A percentile compares a stretch with the other conserved stretches of the same genome.
Conservation (phyloP, 2,329 filamentous ascomycete genomes). For the Botryotinia narcissicola region DNA sequence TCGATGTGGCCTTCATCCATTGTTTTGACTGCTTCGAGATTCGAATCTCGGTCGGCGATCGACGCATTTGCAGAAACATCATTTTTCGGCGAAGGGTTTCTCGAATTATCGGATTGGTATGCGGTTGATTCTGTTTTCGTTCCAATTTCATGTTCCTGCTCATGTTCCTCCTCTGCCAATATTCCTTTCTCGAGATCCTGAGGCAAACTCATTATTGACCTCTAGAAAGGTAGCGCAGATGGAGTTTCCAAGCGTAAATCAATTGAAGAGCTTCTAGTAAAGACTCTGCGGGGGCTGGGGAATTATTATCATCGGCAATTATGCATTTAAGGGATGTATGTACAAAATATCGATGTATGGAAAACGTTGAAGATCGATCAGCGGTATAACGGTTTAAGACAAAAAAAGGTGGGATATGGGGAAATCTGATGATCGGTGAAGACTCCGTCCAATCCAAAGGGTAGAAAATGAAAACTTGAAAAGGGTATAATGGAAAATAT, state of each 20-base stretch:
- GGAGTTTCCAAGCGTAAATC: not conserved
- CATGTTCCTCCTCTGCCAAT: slow-evolving; percentile 22
- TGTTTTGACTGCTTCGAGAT: slow-evolving; percentile 34
- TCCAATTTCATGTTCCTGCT: slow-evolving; percentile 10
- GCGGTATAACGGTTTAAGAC: slow-evolving; percentile 7
- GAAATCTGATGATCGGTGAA: slow-evolving; percentile 14
- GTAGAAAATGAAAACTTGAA: not conserved
- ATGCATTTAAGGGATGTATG: slow-evolving; percentile 13
- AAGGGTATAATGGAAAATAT: not conserved
- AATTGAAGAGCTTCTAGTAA: slow-evolving; percentile 14
- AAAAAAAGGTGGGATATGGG: slow-evolving; percentile 9
- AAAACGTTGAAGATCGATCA: not conserved
- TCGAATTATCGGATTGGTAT: slow-evolving; percentile 27
- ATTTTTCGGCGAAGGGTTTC: slow-evolving; percentile 13
- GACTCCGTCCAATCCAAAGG: not conserved
- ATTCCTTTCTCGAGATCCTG: slow-evolving; percentile 25
- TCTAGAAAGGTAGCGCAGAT: slow-evolving; percentile 9
- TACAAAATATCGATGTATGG: slow-evolving; percentile 8
- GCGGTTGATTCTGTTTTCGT: slow-evolving; percentile 26
- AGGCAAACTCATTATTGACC: slow-evolving; percentile 23
- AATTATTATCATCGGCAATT: slow-evolving; percentile 10
- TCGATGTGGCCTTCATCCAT: slow-evolving; percentile 34
- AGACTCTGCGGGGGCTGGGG: slow-evolving; percentile 16
- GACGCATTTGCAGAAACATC: slow-evolving; percentile 22
- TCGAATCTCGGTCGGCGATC: slow-evolving; percentile 30